A percentile compares a stretch with the other conserved stretches of the same genome.
phyloP scores from a whole-genome alignment of 306 rosid genomes.

The Erythrophleum fordii region DNA sequence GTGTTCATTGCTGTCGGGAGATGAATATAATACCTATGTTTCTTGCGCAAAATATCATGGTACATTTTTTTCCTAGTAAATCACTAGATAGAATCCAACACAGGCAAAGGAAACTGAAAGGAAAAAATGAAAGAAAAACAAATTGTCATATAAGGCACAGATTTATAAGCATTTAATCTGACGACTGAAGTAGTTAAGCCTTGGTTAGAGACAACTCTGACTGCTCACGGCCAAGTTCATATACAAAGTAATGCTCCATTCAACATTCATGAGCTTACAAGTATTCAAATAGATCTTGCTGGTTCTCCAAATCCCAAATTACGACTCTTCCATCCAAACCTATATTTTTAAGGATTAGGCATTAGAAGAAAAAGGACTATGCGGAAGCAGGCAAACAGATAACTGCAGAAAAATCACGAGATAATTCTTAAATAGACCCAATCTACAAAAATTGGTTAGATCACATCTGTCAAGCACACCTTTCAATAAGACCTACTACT shows the following conservation, averaged over 20 bases:
- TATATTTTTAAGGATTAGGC: conserved; percentile 27
- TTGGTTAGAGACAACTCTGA: neutral
- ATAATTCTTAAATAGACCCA: neutral
- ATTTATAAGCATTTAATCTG: neutral
- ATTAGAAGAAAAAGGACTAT: neutral
- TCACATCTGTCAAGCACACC: neutral
- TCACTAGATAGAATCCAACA: neutral
- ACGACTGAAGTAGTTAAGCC: neutral
- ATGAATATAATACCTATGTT: neutral
- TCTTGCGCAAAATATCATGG: neutral
- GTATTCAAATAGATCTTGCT: conserved; percentile 54
- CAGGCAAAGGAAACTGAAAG: neutral
- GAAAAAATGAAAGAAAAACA: neutral
- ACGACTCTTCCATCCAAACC: conserved; percentile 74
- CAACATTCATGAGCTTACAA: neutral
- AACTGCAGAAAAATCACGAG: neutral
- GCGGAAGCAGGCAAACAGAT: neutral
- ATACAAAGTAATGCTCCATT: neutral
- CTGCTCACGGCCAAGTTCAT: conserved; percentile 1
- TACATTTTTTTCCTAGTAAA: neutral
- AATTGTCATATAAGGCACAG: neutral
- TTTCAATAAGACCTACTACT: neutral
- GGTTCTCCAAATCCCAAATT: conserved; percentile 69
- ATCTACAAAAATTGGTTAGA: no score
- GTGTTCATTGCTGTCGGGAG: neutral